Conservation (phyloP, 2,329 filamentous ascomycete species). For the Phoma sp. region DNA sequence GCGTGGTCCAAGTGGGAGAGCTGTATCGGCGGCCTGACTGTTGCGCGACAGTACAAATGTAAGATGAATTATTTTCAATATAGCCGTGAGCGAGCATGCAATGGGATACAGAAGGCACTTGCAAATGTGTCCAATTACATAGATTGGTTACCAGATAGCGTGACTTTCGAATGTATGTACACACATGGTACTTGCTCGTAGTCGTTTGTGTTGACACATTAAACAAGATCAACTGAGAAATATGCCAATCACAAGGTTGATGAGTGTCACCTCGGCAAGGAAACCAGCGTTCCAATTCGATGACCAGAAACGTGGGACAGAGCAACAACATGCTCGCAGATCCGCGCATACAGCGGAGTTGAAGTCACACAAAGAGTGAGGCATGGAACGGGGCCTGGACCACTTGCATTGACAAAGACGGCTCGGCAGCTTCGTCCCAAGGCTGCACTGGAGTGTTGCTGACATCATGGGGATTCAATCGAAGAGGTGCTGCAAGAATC, state of each 20-base stretch:
- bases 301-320: not conserved
- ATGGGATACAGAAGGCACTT: too few species aligned
- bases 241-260: not conserved
- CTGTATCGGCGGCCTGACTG: too few species aligned
- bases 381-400: slow-evolving; percentile 25
- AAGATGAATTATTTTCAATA: too few species aligned
- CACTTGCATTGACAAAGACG: slow-evolving; percentile 3
- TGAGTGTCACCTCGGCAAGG: not conserved
- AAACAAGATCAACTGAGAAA: too few species aligned
- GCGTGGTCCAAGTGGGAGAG: too few species aligned
- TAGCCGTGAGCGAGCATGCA: too few species aligned
- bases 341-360: not conserved
- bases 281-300: slow-evolving; percentile 1
- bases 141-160: too few species aligned
- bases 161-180: too few species aligned
- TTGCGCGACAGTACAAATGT: too few species aligned
- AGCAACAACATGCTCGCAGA: slow-evolving; percentile 1
- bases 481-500: slow-evolving; percentile 41
- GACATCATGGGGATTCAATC: slow-evolving; percentile 37
- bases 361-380: slow-evolving; percentile 17
- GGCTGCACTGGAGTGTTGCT: slow-evolving; percentile 31
- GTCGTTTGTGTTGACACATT: too few species aligned
- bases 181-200: too few species aligned
- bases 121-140: too few species aligned
- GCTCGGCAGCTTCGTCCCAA: slow-evolving; percentile 5